These are phyloP conservation scores for Suillus sp. DNA, from an alignment of 768 basidiomycete genomes.

Conservation along the genomic window DNA sequence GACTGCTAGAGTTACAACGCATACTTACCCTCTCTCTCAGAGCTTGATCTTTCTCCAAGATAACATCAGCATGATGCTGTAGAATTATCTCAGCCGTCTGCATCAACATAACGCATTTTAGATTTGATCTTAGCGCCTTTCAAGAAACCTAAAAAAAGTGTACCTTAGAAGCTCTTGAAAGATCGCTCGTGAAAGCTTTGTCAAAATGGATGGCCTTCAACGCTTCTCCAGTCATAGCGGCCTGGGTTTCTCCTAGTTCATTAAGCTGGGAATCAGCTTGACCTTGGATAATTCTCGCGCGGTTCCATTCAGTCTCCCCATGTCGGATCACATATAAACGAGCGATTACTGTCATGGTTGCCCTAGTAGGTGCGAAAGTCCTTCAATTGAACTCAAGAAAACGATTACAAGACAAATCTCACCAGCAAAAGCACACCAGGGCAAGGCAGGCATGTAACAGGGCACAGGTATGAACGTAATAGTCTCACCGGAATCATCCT, in stretches of 20 bases:
- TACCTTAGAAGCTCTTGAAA: slow-evolving; percentile 59
- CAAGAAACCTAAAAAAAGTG: neutral
- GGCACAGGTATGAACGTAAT: neutral
- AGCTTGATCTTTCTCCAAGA: slow-evolving; percentile 44
- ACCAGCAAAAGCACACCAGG: neutral
- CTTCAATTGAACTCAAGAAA: neutral
- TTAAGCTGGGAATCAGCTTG: slow-evolving; percentile 74
- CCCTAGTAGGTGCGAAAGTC: neutral
- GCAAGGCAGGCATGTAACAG: neutral
- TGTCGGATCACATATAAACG: slow-evolving; percentile 72
- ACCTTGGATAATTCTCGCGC: slow-evolving; percentile 67
- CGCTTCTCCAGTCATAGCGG: slow-evolving; percentile 54
- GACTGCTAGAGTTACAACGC: neutral
- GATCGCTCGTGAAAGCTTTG: slow-evolving; percentile 69
- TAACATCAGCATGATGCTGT: slow-evolving; percentile 48
- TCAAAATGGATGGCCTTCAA: slow-evolving; percentile 59
- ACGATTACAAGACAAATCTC: neutral
- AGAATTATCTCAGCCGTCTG: slow-evolving; percentile 74
- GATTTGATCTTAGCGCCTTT: neutral
- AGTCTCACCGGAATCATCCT: neutral
- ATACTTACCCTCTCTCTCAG: slow-evolving; percentile 63
- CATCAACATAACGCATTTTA: neutral
- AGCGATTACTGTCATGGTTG: neutral
- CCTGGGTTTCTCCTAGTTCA: slow-evolving; percentile 62
- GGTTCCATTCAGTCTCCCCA: slow-evolving; percentile 76